Base-by-base conservation (phyloP, 306 rosid species). In the Medicago ruthenica region DNA sequence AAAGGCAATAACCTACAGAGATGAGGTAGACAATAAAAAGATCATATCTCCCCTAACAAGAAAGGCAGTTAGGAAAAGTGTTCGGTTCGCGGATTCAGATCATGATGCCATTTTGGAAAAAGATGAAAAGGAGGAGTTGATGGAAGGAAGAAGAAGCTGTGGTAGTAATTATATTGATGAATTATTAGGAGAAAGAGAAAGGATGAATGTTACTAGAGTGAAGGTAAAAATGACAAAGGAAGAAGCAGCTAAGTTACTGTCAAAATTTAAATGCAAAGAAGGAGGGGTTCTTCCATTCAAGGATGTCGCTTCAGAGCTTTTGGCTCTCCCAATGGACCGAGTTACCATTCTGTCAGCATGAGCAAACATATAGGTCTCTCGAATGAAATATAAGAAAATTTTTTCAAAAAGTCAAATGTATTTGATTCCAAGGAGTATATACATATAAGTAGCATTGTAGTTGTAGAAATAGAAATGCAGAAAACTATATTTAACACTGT, bases 141-240 rank as follows among this genome's bases (percentile, higher is more conserved):
- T 6, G 21, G 53, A 31, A 70, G 59, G 54, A 14, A 66, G 36
- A 1, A 7, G 16, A 36, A 53, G 60, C 13, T 53, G 24, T 5
- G 18, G 51, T 45, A 11, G 50, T 44, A 44, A 14, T 11, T 3
- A 9, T 42, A 2, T 4, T 44, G 13, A 11, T 18, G 57, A 24
- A 31, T 10, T 21, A 58, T 14, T 21, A 48, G 62, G 70, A 42
- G 74, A 73, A 18, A 65, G 51, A 9, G 77, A 16, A 20, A 72
- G 72, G 31, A 81, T 58, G 37, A 58, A 58, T 60, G 8, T 83
- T n/a, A 55, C 85, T 17, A 84, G 92, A 73, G 88, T 91, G 48
- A 91, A 87, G 73, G 85, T 91, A 1, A 86, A 47, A 84, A 89
- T 91, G 93, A 91, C 97, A 54, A 91, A 81, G 81, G 72, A 87